Evolutionary conservation across 768 basidiomycete species (phyloP), one percentile per base, ranked within the genome.

Genomic region (Lactarius indigo): DNA sequence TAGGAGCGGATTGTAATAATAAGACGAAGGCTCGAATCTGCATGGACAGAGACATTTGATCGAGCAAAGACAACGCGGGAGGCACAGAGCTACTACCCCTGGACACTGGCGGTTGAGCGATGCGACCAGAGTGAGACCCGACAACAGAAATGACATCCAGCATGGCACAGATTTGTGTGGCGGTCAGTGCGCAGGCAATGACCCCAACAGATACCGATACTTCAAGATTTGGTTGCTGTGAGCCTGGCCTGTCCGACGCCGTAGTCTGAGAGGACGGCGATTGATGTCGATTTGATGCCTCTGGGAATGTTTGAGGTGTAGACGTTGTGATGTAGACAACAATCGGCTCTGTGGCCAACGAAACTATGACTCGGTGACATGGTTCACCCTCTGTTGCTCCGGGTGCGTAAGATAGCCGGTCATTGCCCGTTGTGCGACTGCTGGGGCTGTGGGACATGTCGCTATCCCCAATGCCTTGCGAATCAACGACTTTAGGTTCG

Each of bases 11-110:
- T 37, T 86, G 78, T 15, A 86, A 68, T 37, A 89, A 68, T 7
- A 87, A 63, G 33, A 83, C 74, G 8, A 87, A 74, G 15, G 84
- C 79, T 3, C 85, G 83, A 37, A 82, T 63, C 17, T 69, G 72
- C 7, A 81, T 39, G 39, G 65, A 72, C 5, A 76, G 73, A 31
- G 79, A 78, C 44, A 83, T 52, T 47, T 70, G 70, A 65, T 72
- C 76, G 26, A 79, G 71, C 10, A 70, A 64, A 4, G 74, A 63
- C n/a, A 69, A 72, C 47, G 73, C 61, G 28, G 64, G 26, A 59
- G 58, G 37, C 59, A 33, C 74, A 75, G 52, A 74, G 56, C 65
- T 23, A 68, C 66, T 18, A 64, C 68, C 9, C 59, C 37, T 68
- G 61, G 55, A 54, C 58, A 20, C 17, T 61, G 68, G 66, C 47